Percentiles rank a stretch among this genome's conserved stretches.
Conservation (phyloP, 805 yeast species). For the Zygoascus biomembranicola region DNA sequence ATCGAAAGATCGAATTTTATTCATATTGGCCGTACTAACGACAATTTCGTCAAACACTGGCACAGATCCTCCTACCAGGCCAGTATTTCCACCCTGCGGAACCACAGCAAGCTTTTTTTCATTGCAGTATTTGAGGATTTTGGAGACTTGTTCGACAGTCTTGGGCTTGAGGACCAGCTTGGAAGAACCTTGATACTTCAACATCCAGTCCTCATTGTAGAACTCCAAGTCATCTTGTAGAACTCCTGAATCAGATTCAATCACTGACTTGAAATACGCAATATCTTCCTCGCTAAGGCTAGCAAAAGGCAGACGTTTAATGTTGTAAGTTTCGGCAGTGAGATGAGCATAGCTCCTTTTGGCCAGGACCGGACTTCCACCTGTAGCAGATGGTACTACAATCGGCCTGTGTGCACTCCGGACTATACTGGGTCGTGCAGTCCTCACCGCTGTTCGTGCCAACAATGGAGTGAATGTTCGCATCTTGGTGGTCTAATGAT, state of each 20-base stretch:
- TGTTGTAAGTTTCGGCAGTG: constrained; percentile 62
- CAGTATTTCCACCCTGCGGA: constrained; percentile 97
- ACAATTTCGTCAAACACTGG: constrained; percentile 90
- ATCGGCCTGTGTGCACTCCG: background rate
- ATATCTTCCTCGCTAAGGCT: constrained; percentile 49
- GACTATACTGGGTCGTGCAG: background rate
- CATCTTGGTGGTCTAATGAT: background rate
- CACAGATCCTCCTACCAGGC: constrained; percentile 88
- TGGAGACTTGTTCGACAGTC: constrained; percentile 65
- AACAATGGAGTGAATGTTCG: background rate
- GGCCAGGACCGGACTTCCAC: background rate
- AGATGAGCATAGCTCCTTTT: constrained; percentile 26
- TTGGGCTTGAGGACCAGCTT: constrained; percentile 74
- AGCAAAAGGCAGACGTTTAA: constrained; percentile 45
- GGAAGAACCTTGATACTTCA: constrained; percentile 85
- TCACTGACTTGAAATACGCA: constrained; percentile 47
- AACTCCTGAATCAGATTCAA: constrained; percentile 42
- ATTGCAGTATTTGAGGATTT: constrained; percentile 73
- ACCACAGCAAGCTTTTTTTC: constrained; percentile 72
- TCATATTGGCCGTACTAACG: constrained; percentile 58
- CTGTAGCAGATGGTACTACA: background rate
- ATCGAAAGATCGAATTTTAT: constrained; percentile 77
- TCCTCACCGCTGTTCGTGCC: background rate
- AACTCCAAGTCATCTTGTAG: constrained; percentile 27
- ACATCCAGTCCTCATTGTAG: constrained; percentile 90